Evolutionary conservation across 176 grass and related monocot genomes (phyloP), one percentile per base, ranked within the genome.

Genomic region (Thalia dealbata): DNA sequence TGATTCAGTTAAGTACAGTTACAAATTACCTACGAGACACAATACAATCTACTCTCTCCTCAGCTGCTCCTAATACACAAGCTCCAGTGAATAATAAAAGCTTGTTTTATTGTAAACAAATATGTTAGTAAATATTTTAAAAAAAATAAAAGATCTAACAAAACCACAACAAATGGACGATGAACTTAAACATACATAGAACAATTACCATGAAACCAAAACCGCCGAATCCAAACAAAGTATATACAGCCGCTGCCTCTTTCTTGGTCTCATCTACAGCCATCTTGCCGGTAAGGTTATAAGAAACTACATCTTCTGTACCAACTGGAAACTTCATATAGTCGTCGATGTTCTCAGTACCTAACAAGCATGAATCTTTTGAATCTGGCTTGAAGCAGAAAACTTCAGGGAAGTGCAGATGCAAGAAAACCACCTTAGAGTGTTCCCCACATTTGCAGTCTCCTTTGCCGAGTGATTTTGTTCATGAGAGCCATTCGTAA

Each of bases 331-430:
- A 24, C 10, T 1, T 52, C 18, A 38, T 23, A 38, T 38, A 38
- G 75, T 75, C 67, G 75, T 75, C 67, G 52, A 29, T 23, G 10
- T 28, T 63, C 25, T 63, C 12, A 15, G 66, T 52, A 69, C 79
- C 82, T 97, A 97, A 82, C 87, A 97, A 50, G 85, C 85, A 14
- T 58, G 76, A 79, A 97, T 88, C 76, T 92, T 84, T 1, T 87
- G 62, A 75, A 92, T 73, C 16, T 73, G 81, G 54, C 71, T 88
- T 28, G 81, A 73, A 19, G 30, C 75, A 27, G 72, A 77, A 19
- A 88, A 74, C 76, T 91, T 97, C 67, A 91, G 43, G 29, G 90
- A 82, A 19, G 85, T 85, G 67, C 92, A 92, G 43, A 97, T 79
- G 52, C 83, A 91, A 42, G 87, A 88, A 58, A 97, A 79, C 43